Base-by-base conservation (phyloP, 805 yeast species). In the Ogataea glucozyma region DNA sequence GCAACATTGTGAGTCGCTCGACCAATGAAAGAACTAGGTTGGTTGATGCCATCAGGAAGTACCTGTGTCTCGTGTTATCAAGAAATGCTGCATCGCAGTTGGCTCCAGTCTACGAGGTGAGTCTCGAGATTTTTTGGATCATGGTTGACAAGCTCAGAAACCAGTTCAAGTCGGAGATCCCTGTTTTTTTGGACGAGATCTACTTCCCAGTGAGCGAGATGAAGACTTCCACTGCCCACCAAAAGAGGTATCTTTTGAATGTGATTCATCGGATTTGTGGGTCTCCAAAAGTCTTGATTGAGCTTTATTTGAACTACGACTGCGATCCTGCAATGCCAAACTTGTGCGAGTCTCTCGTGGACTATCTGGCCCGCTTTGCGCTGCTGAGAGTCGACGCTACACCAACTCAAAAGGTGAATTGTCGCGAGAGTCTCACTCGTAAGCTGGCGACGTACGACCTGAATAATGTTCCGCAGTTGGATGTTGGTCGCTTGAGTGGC, bases 181-280 rank as follows among this genome's bases (percentile, higher is more conserved):
- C 97, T 1, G 96, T 95, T 0, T 87, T 95, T 58, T 78, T 90
- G 69, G 85, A 83, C 33, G 98, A 93, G 57, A 88, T 91, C 40
- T 93, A 93, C 62, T 85, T 93, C 66, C 97, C 98, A 3, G 88
- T 95, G 31, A 78, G 93, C 34, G 98, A 91, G 58, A 78, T 93
- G 81, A 86, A 83, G 58, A 81, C 95, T 2, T 86, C 97, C 1
- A 88, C 97, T 0, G 69, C 90, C 8, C 97, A 91, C 62, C 99
- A 95, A 66, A 89, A 91, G 61, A 76, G 95, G 60, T 91, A 89
- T 57, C 77, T 91, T 50, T 70, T 95, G 47, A 77, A 84, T 10
- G 75, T 91, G n/a, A 73, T 95, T 19, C 85, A 86, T 54, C 75
- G 95, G 52, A 66, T 93, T 27, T 85, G 95, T 60, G 80, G 81